These are phyloP conservation scores for Arctostaphylos glauca DNA, from an alignment of 148 eudicot genomes.

Conservation along the genomic window DNA sequence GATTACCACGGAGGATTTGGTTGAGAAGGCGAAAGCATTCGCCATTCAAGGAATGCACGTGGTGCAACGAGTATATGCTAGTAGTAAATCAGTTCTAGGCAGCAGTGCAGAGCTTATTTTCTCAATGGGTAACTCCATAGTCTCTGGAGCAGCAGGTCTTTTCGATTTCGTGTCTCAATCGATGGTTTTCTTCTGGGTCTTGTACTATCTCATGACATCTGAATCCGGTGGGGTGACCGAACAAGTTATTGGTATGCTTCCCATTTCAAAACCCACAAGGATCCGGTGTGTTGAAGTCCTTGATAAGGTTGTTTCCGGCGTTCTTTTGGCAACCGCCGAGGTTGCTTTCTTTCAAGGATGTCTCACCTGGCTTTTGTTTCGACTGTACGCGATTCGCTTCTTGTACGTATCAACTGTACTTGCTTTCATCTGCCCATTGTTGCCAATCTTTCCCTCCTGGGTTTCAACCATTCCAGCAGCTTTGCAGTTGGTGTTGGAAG, in stretches of 20 bases:
- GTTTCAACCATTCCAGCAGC: conserved; percentile 74
- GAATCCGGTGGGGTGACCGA: conserved; percentile 96
- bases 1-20: conserved; percentile 57
- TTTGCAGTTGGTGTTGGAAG: conserved; percentile 67
- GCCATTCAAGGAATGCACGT: conserved; percentile 72
- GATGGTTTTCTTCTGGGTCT: conserved; percentile 91
- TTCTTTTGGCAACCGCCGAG: conserved; percentile 68
- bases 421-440: conserved; percentile 67
- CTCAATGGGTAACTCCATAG: conserved; percentile 54
- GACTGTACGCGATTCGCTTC: conserved; percentile 73
- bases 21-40: conserved; percentile 66
- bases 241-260: conserved; percentile 80
- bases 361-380: conserved; percentile 83
- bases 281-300: conserved; percentile 73
- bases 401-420: conserved; percentile 77
- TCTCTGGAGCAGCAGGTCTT: conserved; percentile 89
- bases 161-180: conserved; percentile 77
- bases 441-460: conserved; percentile 67
- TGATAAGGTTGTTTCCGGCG: conserved; percentile 74
- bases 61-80: conserved; percentile 54
- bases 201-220: conserved; percentile 88
- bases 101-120: conserved; percentile 75
- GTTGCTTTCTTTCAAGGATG: conserved; percentile 83
- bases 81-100: conserved; percentile 65
- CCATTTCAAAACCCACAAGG: conserved; percentile 59